A percentile compares a stretch with the other conserved stretches of the same genome.
Conservation (phyloP, 2,329 filamentous ascomycete genomes). For the Endoconidiophora polonica region DNA sequence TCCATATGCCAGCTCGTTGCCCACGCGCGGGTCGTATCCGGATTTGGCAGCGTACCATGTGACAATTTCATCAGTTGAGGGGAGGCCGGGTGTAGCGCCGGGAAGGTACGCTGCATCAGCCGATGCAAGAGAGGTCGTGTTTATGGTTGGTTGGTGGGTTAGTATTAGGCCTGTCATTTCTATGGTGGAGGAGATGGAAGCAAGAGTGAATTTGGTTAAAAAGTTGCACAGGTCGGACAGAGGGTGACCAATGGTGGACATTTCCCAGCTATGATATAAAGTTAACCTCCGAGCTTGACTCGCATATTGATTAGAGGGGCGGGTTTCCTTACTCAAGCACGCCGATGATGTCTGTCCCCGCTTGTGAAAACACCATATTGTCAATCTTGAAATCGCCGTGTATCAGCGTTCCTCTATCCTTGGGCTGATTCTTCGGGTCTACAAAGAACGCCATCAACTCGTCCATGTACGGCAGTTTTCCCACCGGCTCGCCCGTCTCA, state of each 20-base stretch:
- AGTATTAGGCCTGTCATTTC: constrained; percentile 15
- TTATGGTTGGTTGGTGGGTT: constrained; percentile 13
- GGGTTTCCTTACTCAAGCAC: constrained; percentile 54
- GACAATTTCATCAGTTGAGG: constrained; percentile 25
- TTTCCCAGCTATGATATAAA: constrained; percentile 59
- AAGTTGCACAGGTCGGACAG: constrained; percentile 82
- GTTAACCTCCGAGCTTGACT: constrained; percentile 2
- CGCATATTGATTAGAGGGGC: not conserved
- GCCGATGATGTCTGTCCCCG: constrained; percentile 73
- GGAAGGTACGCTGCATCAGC: constrained; percentile 38
- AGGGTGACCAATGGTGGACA: constrained; percentile 95
- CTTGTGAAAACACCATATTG: constrained; percentile 78
- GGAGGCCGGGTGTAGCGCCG: constrained; percentile 47
- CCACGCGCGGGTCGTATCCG: constrained; percentile 49
- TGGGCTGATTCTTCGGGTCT: constrained; percentile 51
- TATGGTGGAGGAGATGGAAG: constrained; percentile 16
- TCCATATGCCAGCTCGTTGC: constrained; percentile 40
- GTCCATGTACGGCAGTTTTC: constrained; percentile 66
- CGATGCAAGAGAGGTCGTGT: not conserved
- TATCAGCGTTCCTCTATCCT: constrained; percentile 62
- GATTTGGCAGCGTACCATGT: constrained; percentile 31
- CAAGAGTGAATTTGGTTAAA: constrained; percentile 25
- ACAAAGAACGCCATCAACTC: constrained; percentile 67
- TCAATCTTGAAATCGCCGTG: constrained; percentile 97
- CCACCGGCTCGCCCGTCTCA: constrained; percentile 61